phyloP scores from a whole-genome alignment of 768 basidiomycete genomes.

The Paxillus rubicundulus region DNA sequence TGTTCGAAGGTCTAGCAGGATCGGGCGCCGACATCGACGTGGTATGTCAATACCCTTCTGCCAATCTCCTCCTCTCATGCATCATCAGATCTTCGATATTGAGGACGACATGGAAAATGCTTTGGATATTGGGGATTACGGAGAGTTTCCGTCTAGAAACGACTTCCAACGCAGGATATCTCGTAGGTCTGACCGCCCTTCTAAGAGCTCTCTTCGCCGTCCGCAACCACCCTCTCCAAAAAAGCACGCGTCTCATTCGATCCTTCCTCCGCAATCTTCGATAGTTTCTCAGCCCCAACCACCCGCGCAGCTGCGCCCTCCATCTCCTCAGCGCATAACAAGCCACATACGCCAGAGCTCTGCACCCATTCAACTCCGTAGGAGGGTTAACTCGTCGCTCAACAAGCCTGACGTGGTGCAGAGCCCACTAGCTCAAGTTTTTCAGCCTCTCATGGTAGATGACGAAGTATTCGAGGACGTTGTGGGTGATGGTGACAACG shows the following conservation, averaged over 20 bases:
- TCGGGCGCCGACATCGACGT: conserved; percentile 71
- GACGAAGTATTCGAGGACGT: conserved; percentile 41
- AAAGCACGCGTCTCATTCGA: conserved; percentile 13
- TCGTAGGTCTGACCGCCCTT: conserved; percentile 33
- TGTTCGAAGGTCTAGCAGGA: conserved; percentile 79
- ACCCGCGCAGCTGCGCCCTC: background rate
- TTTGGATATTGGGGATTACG: conserved; percentile 47
- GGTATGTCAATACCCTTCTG: conserved; percentile 37
- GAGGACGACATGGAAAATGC: conserved; percentile 64
- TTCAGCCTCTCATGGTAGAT: conserved; percentile 62
- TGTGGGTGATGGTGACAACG: conserved; percentile 11
- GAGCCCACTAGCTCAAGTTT: conserved; percentile 70
- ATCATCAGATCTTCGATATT: conserved; percentile 69
- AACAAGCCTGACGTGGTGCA: conserved; percentile 30
- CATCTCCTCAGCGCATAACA: conserved; percentile 8
- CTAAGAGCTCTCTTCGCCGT: conserved; percentile 24
- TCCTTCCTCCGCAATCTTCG: conserved; percentile 4
- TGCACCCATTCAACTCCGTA: conserved; percentile 14
- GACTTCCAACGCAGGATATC: conserved; percentile 30
- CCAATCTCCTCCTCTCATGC: background rate
- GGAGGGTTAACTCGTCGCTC: conserved; percentile 19
- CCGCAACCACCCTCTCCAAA: conserved; percentile 19
- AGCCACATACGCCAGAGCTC: conserved; percentile 14
- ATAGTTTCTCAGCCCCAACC: background rate
- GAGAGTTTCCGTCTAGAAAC: conserved; percentile 11